Conservation (phyloP, 2,329 filamentous ascomycete species). For the Pestalotiopsis sp. region DNA sequence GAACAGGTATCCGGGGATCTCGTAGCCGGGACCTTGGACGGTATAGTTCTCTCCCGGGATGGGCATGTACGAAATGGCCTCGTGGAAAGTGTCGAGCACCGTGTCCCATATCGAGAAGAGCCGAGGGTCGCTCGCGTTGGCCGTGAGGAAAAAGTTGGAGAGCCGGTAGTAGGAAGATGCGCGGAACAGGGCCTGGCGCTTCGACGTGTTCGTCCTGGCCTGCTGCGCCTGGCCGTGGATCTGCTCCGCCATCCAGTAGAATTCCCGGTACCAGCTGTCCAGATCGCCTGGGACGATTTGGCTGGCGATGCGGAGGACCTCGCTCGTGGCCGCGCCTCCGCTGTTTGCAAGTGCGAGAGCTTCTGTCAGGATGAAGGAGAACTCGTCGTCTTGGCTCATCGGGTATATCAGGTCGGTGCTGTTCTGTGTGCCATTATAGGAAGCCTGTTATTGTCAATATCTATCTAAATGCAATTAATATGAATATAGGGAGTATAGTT, state of each 20-base stretch:
- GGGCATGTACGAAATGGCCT: constrained; percentile 36
- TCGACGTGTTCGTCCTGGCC: constrained; percentile 21
- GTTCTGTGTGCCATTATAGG: constrained; percentile 12
- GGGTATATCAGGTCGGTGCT: constrained; percentile 9
- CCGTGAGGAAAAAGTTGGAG: constrained; percentile 44
- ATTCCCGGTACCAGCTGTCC: constrained; percentile 25
- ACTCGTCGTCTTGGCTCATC: constrained; percentile 20
- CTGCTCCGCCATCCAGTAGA: constrained; percentile 24
- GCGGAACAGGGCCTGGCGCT: constrained; percentile 36
- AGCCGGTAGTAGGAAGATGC: constrained; percentile 44
- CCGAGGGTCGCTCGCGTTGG: constrained; percentile 41
- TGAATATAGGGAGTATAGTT: neutral
- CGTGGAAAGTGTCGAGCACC: constrained; percentile 39
- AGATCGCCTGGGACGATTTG: constrained; percentile 27
- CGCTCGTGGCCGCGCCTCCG: constrained; percentile 32
- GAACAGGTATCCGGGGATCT: constrained; percentile 24
- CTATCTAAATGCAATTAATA: neutral
- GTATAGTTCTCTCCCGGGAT: constrained; percentile 37
- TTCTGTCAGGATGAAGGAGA: constrained; percentile 19
- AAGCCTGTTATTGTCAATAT: neutral
- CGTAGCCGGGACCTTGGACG: constrained; percentile 28
- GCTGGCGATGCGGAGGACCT: constrained; percentile 32
- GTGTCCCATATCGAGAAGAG: constrained; percentile 40
- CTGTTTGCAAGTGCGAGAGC: constrained; percentile 16
- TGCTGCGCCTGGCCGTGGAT: constrained; percentile 19